Evolutionary conservation across 108 stramenopile genomes (phyloP).

Genomic region (Fistulifera pelliculosa): DNA sequence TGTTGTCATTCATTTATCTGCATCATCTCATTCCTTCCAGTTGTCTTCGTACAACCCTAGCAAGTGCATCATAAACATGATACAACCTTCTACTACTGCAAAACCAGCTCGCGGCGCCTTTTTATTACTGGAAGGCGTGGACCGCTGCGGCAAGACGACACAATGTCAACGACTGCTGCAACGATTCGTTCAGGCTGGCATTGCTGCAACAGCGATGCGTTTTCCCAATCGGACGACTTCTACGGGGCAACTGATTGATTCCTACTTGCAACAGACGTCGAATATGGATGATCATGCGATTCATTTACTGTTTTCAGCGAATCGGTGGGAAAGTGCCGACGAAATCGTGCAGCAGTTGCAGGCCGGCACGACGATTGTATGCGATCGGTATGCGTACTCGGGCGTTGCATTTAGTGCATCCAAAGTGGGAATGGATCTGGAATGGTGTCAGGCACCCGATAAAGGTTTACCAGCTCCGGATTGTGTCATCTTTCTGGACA

Average conservation of each 20-base stretch:
- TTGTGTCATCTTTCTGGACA: slow-evolving; percentile 89
- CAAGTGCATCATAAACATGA: too few relatives aligned
- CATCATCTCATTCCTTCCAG: too few relatives aligned
- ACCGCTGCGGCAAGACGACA: slow-evolving; percentile 98
- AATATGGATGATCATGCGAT: slow-evolving; percentile 92
- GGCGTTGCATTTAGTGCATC: slow-evolving; percentile 97
- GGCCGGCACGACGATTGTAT: slow-evolving; percentile 73
- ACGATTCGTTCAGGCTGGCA: slow-evolving; percentile 42
- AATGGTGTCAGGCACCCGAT: slow-evolving; percentile 92
- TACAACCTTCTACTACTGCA: too few relatives aligned
- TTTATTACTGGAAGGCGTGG: slow-evolving; percentile 97
- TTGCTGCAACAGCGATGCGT: slow-evolving; percentile 58
- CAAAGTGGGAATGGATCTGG: slow-evolving; percentile 48
- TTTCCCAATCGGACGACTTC: slow-evolving; percentile 79
- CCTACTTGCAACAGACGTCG: slow-evolving; percentile 67
- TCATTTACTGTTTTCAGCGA: slow-evolving; percentile 97
- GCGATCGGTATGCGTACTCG: slow-evolving; percentile 95
- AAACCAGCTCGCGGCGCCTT: slow-evolving; percentile 78
- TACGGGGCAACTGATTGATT: slow-evolving; percentile 90
- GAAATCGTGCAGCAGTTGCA: slow-evolving; percentile 28
- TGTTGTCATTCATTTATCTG: too few relatives aligned
- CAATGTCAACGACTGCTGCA: slow-evolving; percentile 55
- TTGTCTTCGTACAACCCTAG: too few relatives aligned
- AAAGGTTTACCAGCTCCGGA: slow-evolving; percentile 95
- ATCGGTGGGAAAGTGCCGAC: slow-evolving; percentile 95